Base-by-base conservation (phyloP, 192 early-diverging fungal genomes). In the Tieghemiomyces parasiticus region DNA sequence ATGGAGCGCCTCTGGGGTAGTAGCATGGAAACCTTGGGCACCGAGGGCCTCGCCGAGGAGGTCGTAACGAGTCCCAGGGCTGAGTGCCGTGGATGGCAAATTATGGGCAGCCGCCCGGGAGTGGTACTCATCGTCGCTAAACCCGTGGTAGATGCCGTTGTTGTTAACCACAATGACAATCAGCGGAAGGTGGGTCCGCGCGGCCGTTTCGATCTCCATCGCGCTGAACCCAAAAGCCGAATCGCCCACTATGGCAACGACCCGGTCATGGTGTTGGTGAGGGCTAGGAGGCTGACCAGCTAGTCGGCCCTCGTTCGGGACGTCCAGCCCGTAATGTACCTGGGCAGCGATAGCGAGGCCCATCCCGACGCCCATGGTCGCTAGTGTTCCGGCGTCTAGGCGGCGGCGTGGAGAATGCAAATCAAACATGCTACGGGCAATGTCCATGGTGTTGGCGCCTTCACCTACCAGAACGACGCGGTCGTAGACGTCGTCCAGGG, bases 311-410 rank as follows among this genome's bases (percentile, higher is more conserved):
- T n/a, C n/a, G n/a, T n/a, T n/a, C n/a, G n/a, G n/a, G n/a, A n/a
- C n/a, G n/a, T n/a, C n/a, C n/a, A n/a, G n/a, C n/a, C 67, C 65
- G 59, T 80, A 78, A 33, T 72, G 67, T 22, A 73, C 13, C 70
- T 85, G 78, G 2, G 85, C 84, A 1, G 81, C 83, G 48, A 87
- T 81, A 25, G 80, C 80, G 62, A 76, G 82, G 0, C 84, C 84
- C 69, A 86, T 70, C 46, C 84, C 84, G n/a, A 85, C 83, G n/a
- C 85, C 85, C 85, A 87, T 87, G 34, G 85, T 87, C 12, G 79
- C 84, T 56, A 79, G 78, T 0, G 82, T 88, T 22, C 81, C 84
- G 50, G 85, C 83, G 63, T 88, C 86, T 35, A 88, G 64, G 29
- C 86, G 71, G 29, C 71, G 72, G 8, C 86, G 73, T 29, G 84